Base-by-base conservation (phyloP, 2,329 filamentous ascomycete genomes). In the Nigrograna mackinnonii region DNA sequence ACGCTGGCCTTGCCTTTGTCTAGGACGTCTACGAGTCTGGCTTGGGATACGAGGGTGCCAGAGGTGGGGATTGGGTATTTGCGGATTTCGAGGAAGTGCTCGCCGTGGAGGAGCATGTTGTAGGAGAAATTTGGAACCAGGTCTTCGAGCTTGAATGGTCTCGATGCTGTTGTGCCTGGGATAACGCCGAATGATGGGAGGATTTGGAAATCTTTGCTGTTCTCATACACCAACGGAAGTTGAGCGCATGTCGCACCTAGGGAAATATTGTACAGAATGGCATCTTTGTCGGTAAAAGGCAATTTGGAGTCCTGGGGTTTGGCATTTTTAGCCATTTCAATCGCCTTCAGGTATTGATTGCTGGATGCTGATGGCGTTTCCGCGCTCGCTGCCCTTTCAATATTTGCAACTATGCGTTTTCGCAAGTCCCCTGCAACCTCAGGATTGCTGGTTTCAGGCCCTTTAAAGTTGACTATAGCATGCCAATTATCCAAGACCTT, bases 101-200 rank as follows among this genome's bases (percentile, higher is more conserved):
- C 94, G 66, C 94, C 94, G 75, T 99, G 94, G 19, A 99, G 86
- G 37, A 99, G 84, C 91, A 96, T 96, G 89, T 96, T 96, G 49
- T 91, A 91, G 28, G 84, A 90, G 79, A 96, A 99, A 79, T 97
- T 95, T 68, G 91, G 91, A 20, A 97, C 87, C 48, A 99, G 81
- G 43, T 91, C 83, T 63, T 84, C 82, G 60, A 94, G 80, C 69
- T 79, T 84, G 77, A 87, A 97, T 20, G 92, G 89, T 47, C 84
- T 76, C 54, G 87, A 79, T 47, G 90, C 86, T 73, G 86, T 87
- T 76, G 97, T 96, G 60, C 85, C 87, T n/a, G 94, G 94, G 59
- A 99, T 86, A 49, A 97, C 94, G 67, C 91, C 94, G 62, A 89
- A 99, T n/a, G 91, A 95, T 39, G 94, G 94, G 40, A 97, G 78